phyloP scores from a whole-genome alignment of 768 basidiomycete species.

The Amanita rubescens region DNA sequence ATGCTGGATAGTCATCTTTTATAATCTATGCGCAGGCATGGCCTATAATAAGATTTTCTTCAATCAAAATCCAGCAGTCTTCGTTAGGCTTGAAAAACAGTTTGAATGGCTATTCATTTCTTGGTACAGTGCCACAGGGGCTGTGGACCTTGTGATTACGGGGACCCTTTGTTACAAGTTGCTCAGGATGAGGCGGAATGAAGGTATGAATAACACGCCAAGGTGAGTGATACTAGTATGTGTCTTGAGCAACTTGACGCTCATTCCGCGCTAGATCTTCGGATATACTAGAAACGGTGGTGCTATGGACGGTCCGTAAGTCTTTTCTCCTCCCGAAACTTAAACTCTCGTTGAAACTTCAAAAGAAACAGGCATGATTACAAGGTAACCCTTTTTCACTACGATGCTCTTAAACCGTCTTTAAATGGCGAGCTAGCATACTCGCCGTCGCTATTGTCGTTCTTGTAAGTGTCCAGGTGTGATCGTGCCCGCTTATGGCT shows the following conservation, averaged over 20 bases:
- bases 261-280: background rate
- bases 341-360: background rate
- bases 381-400: background rate
- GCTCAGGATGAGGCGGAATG: background rate
- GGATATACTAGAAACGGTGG: background rate
- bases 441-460: background rate
- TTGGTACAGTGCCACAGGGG: background rate
- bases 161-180: background rate
- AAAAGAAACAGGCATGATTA: constrained; percentile 3
- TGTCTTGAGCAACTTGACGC: background rate
- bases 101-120: background rate
- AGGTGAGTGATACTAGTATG: background rate
- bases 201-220: background rate
- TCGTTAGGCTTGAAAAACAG: background rate
- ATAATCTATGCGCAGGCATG: background rate
- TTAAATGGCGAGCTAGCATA: background rate
- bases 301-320: background rate
- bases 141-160: background rate
- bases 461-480: background rate
- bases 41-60: background rate
- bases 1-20: background rate
- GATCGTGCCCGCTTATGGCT: background rate
- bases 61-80: background rate
- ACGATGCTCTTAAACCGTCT: background rate
- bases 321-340: background rate